A percentile compares a stretch with the other conserved stretches of the same genome.
phyloP scores from a whole-genome alignment of 139 green algal genomes.

The Chlamydomonas sphaeroides region DNA sequence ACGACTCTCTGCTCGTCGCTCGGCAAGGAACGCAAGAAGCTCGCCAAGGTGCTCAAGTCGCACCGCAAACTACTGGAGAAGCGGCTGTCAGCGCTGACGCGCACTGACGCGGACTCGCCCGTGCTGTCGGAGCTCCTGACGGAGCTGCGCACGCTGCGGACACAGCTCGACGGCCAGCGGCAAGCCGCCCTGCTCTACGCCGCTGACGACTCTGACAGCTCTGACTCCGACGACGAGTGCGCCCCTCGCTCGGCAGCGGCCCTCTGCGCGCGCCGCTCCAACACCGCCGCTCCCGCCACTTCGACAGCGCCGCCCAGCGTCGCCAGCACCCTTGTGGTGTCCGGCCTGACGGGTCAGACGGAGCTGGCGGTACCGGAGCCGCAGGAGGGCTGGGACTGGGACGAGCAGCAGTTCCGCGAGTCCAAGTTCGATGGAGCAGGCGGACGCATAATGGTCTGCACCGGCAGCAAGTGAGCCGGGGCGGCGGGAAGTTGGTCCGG shows the following conservation, averaged over 20 bases:
- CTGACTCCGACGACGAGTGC: too few relatives aligned
- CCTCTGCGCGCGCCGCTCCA: too few relatives aligned
- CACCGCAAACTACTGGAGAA: slow-evolving; percentile 44
- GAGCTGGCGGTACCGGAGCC: slow-evolving; percentile 8
- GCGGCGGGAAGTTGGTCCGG: too few relatives aligned
- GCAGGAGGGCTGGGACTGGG: slow-evolving; percentile 11
- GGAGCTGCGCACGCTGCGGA: slow-evolving; percentile 15
- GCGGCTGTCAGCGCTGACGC: slow-evolving; percentile 23
- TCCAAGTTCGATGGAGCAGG: slow-evolving; percentile 21
- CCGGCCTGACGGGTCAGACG: not conserved
- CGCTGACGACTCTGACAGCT: too few relatives aligned
- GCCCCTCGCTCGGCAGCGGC: too few relatives aligned
- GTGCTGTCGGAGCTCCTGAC: slow-evolving; percentile 22
- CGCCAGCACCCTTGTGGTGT: slow-evolving; percentile 11
- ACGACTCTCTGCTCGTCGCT: slow-evolving; percentile 25
- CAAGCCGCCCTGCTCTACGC: too few relatives aligned
- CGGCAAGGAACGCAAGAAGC: slow-evolving; percentile 44
- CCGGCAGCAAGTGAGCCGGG: slow-evolving; percentile 33
- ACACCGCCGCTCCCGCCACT: too few relatives aligned
- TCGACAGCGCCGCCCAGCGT: too few relatives aligned
- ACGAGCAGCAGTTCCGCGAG: slow-evolving; percentile 21
- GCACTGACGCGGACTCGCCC: slow-evolving; percentile 1
- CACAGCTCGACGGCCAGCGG: too few relatives aligned
- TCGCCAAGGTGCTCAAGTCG: slow-evolving; percentile 43
- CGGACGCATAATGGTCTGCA: slow-evolving; percentile 32